Conservation (phyloP, 176 grass and related monocot genomes). For the Zea luxurians region DNA sequence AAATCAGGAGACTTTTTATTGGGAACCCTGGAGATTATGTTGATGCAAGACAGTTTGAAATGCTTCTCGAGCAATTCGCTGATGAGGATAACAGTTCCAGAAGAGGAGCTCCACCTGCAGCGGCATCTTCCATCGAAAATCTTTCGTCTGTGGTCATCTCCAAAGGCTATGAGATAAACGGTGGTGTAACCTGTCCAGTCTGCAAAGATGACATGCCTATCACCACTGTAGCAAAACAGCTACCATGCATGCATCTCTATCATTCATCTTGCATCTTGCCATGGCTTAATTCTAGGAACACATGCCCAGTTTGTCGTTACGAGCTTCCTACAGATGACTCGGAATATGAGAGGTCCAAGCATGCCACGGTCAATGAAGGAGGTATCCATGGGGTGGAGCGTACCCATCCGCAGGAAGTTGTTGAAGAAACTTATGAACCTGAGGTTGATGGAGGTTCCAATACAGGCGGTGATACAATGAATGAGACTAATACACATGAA, state of each 20-base stretch:
- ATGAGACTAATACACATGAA: conserved; percentile 29
- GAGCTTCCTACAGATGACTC: conserved; percentile 77
- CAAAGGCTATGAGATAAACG: conserved; percentile 48
- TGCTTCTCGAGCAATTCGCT: conserved; percentile 78
- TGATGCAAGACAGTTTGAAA: conserved; percentile 66
- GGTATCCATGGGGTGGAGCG: conserved; percentile 10
- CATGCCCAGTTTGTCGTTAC: conserved; percentile 85
- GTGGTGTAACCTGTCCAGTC: conserved; percentile 65
- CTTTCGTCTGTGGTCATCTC: conserved; percentile 70
- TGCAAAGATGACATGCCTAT: conserved; percentile 72
- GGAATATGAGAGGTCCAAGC: conserved; percentile 69
- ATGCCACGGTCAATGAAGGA: conserved; percentile 34
- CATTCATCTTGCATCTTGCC: conserved; percentile 80
- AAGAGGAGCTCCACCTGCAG: conserved; percentile 81
- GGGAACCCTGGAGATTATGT: conserved; percentile 77
- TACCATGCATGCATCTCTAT: conserved; percentile 82
- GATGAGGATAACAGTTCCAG: conserved; percentile 58
- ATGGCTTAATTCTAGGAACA: conserved; percentile 78
- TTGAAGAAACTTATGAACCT: conserved; percentile 50
- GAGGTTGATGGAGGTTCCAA: conserved; percentile 38
- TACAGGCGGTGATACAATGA: conserved; percentile 23
- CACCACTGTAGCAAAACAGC: conserved; percentile 53
- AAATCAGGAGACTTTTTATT: conserved; percentile 44
- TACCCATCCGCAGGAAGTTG: conserved; percentile 16
- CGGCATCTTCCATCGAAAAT: conserved; percentile 45